A percentile compares a stretch with the other conserved stretches of the same genome.
Evolutionary conservation across 805 yeast species (phyloP).

Genomic region (Metschnikowia lunata): DNA sequence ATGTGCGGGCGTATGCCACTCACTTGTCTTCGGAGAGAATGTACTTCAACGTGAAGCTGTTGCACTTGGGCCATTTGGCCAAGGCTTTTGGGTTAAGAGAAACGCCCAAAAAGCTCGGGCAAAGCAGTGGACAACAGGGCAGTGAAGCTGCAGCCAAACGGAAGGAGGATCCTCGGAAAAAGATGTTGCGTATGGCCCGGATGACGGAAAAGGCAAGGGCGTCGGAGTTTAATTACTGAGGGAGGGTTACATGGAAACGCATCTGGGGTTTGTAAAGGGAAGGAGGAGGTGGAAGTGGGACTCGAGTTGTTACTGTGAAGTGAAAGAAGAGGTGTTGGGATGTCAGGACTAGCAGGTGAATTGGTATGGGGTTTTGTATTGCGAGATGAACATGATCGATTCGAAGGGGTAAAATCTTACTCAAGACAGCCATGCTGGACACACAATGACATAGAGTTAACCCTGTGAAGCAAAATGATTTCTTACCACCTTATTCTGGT

Average conservation of each 20-base stretch:
- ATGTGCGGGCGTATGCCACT: slow-evolving; percentile 92
- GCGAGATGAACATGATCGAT: too few relatives aligned
- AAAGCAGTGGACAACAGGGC: slow-evolving; percentile 23
- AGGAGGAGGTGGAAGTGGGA: too few relatives aligned
- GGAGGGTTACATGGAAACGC: background rate
- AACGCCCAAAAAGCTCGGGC: slow-evolving; percentile 78
- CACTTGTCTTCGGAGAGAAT: slow-evolving; percentile 78
- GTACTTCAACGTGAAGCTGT: slow-evolving; percentile 70
- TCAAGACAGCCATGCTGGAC: too few relatives aligned
- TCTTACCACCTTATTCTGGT: too few relatives aligned
- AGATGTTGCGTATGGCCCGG: slow-evolving; percentile 72
- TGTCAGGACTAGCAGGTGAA: too few relatives aligned
- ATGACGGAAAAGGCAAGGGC: slow-evolving; percentile 58
- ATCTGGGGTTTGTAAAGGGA: too few relatives aligned
- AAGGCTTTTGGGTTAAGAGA: slow-evolving; percentile 93
- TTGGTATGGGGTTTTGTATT: too few relatives aligned
- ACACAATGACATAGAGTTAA: too few relatives aligned
- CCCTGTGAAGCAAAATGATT: too few relatives aligned
- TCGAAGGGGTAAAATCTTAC: too few relatives aligned
- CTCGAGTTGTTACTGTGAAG: too few relatives aligned
- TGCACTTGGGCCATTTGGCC: slow-evolving; percentile 95
- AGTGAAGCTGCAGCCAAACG: slow-evolving; percentile 32
- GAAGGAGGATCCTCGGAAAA: slow-evolving; percentile 66
- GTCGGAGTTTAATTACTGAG: slow-evolving; percentile 61
- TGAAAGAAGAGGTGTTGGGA: too few relatives aligned